These are phyloP conservation scores for Yamadazyma mexicana DNA, from an alignment of 1,139 yeast genomes.

Conservation along the genomic window DNA sequence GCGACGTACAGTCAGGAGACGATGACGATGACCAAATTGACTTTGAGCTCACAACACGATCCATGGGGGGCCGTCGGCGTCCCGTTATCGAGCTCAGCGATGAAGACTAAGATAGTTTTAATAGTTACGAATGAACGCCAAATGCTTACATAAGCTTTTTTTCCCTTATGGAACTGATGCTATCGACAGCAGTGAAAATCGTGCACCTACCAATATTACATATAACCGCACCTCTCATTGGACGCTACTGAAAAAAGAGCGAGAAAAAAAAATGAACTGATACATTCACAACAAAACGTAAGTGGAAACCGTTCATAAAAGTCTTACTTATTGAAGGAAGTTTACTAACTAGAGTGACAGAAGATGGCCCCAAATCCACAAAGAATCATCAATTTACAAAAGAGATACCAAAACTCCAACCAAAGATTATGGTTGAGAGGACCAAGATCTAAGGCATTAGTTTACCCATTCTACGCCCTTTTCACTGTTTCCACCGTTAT, in stretches of 20 bases:
- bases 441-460: constrained; percentile 71
- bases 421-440: constrained; percentile 78
- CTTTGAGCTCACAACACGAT: constrained; percentile 4
- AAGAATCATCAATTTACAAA: constrained; percentile 75
- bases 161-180: too few relatives aligned
- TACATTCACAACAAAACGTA: constrained; percentile 8
- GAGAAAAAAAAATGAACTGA: constrained; percentile 15
- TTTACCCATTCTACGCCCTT: constrained; percentile 88
- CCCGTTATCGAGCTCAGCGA: constrained; percentile 4
- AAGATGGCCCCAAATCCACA: constrained; percentile 49
- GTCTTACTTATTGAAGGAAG: neutral
- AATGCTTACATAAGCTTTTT: too few relatives aligned
- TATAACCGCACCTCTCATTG: constrained; percentile 9
- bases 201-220: neutral
- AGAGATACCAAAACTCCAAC: constrained; percentile 67
- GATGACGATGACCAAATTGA: constrained; percentile 8
- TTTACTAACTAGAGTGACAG: constrained; percentile 3
- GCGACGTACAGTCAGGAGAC: neutral
- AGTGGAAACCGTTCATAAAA: constrained; percentile 2
- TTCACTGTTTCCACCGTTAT: constrained; percentile 72
- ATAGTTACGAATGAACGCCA: neutral
- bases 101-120: constrained; percentile 1
- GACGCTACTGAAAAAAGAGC: constrained; percentile 6
- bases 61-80: constrained; percentile 3
- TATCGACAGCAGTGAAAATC: neutral